Conservation (phyloP, 805 yeast species). For the Suhomyces canberraensis region DNA sequence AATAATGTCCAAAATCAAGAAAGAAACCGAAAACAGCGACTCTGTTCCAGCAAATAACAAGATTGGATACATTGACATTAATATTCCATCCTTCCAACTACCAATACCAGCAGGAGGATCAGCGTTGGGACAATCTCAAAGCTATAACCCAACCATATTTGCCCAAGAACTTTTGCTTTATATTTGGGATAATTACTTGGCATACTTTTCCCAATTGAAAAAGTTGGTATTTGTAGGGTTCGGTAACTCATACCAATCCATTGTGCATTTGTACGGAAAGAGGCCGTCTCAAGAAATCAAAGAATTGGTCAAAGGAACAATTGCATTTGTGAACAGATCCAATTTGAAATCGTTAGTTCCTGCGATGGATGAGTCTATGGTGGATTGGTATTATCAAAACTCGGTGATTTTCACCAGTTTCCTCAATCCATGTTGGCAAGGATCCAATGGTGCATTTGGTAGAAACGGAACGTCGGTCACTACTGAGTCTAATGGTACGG, state of each 20-base stretch:
- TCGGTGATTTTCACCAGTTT: constrained; percentile 77
- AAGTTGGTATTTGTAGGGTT: constrained; percentile 79
- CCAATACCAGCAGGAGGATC: constrained; percentile 19
- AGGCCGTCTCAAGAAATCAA: constrained; percentile 54
- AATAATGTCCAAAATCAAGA: constrained; percentile 55
- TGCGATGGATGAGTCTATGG: constrained; percentile 80
- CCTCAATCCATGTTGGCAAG: constrained; percentile 79
- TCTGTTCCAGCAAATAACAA: constrained; percentile 8
- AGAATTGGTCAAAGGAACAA: constrained; percentile 62
- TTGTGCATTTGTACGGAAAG: constrained; percentile 85
- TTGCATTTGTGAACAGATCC: constrained; percentile 65
- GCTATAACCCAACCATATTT: constrained; percentile 58
- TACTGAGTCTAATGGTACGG: constrained; percentile 17
- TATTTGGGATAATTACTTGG: constrained; percentile 88
- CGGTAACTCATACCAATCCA: constrained; percentile 85
- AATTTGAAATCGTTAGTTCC: constrained; percentile 79
- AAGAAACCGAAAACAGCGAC: constrained; percentile 29
- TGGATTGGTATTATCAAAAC: constrained; percentile 88
- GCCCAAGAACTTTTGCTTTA: constrained; percentile 76
- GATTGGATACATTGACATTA: constrained; percentile 81
- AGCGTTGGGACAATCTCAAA: constrained; percentile 12
- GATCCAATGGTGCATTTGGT: constrained; percentile 28
- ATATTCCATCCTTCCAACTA: constrained; percentile 61
- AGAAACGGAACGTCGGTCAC: constrained; percentile 14
- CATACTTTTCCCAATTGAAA: constrained; percentile 61